Evolutionary conservation across 306 rosid genomes (phyloP), one percentile per base, ranked within the genome.

Genomic region (Boehmeria nivea): DNA sequence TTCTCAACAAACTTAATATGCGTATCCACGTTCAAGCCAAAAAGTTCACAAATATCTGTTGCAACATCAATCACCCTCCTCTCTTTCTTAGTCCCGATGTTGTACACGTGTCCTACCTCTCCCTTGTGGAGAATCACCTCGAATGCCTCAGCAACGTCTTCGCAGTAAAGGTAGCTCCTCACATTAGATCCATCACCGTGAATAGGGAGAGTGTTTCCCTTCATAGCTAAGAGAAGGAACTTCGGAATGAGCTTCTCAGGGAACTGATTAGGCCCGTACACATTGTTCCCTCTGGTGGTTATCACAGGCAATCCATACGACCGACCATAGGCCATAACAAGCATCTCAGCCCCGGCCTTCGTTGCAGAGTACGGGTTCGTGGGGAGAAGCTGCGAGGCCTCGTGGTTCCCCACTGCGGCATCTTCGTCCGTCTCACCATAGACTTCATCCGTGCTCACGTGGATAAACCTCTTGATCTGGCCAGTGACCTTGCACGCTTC

Each of bases 141-240:
- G 66, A 81, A 81, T 13, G 87, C 87, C 79, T 77, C 83, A 0
- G 81, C 87, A 17, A 77, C 87, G 24, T 81, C 87, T 31, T 81
- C 87, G 48, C 81, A 71, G 6, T 68, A 81, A 33, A 81, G 72
- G 59, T 77, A 81, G 48, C 83, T 81, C 69, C 83, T 77, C 12
- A 81, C 83, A 59, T 81, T 74, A 22, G 87, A 81, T 15, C 87
- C 87, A 55, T 81, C 79, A 0, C 87, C 87, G 21, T 81, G 87
- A 65, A 81, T 81, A 0, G 87, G 83, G 17, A 81, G 81, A 43
- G 47, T n/a, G 45, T 74, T 57, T 54, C 83, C 81, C 28, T 77
- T 59, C 83, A 81, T 77, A 6, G 87, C 87, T 64, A 81, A 51
- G 19, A 81, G 81, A 59, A 74, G 54, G 47, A 81, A 74, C 56